Evolutionary conservation across 768 basidiomycete species (phyloP), one percentile per base, ranked within the genome.

Genomic region (Trametes cubensis): DNA sequence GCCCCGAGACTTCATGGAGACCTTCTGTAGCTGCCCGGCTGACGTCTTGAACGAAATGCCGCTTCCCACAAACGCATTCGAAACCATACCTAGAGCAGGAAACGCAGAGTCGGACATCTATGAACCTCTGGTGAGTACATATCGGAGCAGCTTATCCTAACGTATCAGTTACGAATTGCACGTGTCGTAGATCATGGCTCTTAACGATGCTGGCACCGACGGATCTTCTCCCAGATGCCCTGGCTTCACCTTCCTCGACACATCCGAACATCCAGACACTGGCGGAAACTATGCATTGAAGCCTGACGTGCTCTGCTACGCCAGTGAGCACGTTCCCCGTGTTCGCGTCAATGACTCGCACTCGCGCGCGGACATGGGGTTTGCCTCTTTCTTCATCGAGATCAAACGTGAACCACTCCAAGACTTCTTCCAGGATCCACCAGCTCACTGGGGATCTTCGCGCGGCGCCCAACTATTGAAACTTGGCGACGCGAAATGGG

Each of bases 381-480:
- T 26, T 15, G 53, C 42, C n/a, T 49, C 56, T 5, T 50, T 65
- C 28, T 62, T 54, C 40, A 38, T 65, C 28, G 60, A 65, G 20
- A 28, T 64, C 28, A 57, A 64, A 25, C 15, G 21, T 4, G n/a
- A 8, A 23, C 10, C 17, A 4, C n/a, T 26, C 7, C 42, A 51
- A 8, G 63, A 64, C 53, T 60, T 53, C 50, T 61, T 64, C 48
- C 2, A 11, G 1, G 63, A 64, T 34, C 59, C 55, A 6, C 26
- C 18, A 13, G 26, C 25, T 13, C 28, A 28, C 14, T 30, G 28
- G 18, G 6, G 49, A 15, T 17, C 26, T 2, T 45, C 44, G 8
- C 44, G 44, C 10, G 44, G n/a, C 4, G 10, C 10, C 20, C 44
- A 10, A 4, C 44, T 45, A 4, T 10, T 20, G 44, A 20, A 50